Percentiles rank a stretch among this genome's conserved stretches.
Conservation (phyloP, 148 eudicot species). For the Spergularia bocconei region DNA sequence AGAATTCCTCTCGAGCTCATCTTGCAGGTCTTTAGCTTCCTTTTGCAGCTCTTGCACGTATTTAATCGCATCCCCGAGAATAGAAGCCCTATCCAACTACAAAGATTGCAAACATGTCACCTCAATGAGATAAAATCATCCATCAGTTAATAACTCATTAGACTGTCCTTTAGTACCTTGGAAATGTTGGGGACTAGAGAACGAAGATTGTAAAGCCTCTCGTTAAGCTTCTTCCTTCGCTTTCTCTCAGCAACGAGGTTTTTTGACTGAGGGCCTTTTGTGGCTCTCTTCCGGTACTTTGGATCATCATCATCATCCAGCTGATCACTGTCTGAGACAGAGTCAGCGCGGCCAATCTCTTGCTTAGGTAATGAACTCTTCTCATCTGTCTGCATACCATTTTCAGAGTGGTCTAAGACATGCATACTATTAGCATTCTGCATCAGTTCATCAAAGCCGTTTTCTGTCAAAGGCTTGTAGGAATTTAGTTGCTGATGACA, state of each 20-base stretch:
- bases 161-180: constrained; percentile 45
- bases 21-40: constrained; percentile 64
- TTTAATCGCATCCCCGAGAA: constrained; percentile 88
- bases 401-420: constrained; percentile 31
- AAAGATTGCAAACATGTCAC: background rate
- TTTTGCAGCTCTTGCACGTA: constrained; percentile 75
- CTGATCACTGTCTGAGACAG: constrained; percentile 67
- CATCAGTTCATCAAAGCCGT: constrained; percentile 42
- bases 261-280: constrained; percentile 71
- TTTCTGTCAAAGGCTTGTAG: constrained; percentile 20
- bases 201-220: constrained; percentile 72
- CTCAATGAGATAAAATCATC: background rate
- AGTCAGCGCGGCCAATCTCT: constrained; percentile 46
- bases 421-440: constrained; percentile 24
- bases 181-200: constrained; percentile 86
- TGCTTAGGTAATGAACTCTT: constrained; percentile 37
- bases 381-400: constrained; percentile 36
- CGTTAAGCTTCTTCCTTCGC: constrained; percentile 87
- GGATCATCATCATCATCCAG: constrained; percentile 81
- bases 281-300: constrained; percentile 56
- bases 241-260: constrained; percentile 92
- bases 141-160: background rate
- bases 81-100: constrained; percentile 87
- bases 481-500: constrained; percentile 18
- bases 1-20: constrained; percentile 67